Conservation (phyloP, 352 stramenopile genomes). For the Pythium sp. region DNA sequence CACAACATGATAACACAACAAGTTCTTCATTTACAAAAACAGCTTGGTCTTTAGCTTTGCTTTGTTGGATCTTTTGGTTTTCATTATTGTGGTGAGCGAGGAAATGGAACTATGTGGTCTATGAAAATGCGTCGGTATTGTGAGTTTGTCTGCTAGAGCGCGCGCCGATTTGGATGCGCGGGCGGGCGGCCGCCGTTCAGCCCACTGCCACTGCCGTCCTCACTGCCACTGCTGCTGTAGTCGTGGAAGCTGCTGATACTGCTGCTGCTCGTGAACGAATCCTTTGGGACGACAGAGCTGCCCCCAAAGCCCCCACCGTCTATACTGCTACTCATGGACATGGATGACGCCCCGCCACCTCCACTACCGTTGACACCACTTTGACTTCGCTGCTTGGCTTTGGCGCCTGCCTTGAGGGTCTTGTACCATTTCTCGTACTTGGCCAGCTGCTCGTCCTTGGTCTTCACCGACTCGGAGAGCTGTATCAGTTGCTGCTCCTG, state of each 20-base stretch:
- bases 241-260: slow-evolving; percentile 49
- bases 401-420: slow-evolving; percentile 77
- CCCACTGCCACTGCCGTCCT: slow-evolving; percentile 10
- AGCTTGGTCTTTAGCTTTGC: background rate
- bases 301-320: slow-evolving; percentile 16
- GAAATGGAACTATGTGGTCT: background rate
- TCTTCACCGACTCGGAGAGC: slow-evolving; percentile 42
- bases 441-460: slow-evolving; percentile 67
- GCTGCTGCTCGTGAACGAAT: slow-evolving; percentile 70
- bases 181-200: slow-evolving; percentile 30
- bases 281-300: slow-evolving; percentile 22
- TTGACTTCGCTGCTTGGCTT: slow-evolving; percentile 78
- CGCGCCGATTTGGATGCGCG: slow-evolving; percentile 67
- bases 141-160: slow-evolving; percentile 27
- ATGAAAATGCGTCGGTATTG: background rate
- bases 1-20: background rate
- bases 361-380: slow-evolving; percentile 23
- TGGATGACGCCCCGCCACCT: slow-evolving; percentile 1
- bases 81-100: background rate
- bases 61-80: background rate
- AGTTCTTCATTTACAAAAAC: slow-evolving; percentile 1
- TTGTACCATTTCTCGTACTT: slow-evolving; percentile 89
- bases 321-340: slow-evolving; percentile 37
- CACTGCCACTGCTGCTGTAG: slow-evolving; percentile 17
- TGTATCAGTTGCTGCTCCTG: slow-evolving; percentile 62